Base-by-base conservation (phyloP, 2,329 filamentous ascomycete genomes). In the Fusarium sp. region DNA sequence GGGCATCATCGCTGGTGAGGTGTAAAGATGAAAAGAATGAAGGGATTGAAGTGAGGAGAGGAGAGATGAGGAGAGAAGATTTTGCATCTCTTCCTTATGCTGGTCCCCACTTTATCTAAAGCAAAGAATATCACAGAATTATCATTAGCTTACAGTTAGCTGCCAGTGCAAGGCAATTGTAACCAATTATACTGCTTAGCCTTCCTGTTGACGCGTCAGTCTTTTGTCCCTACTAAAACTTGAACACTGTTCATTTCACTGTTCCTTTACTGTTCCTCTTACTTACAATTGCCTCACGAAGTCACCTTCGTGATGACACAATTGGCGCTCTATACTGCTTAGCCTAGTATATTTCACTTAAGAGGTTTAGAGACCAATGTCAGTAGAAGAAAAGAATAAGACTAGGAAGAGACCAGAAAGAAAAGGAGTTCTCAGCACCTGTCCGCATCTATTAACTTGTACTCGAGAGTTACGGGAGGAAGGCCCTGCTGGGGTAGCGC, bases 141-240 rank as follows among this genome's bases (percentile, higher is more conserved):
- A n/a, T 38, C 2, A 38, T 2, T 0, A 2, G 3, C 3, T 38
- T 0, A 2, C 18, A 38, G 18, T 7, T n/a, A 1, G 10, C 6
- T 38, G 18, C 34, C 34, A n/a, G 34, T 38, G 34, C 10, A 4
- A 38, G 3, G 34, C 18, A 38, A n/a, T 0, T n/a, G 34, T 18
- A 38, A 5, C 6, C 4, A 1, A n/a, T 12, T 2, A n/a, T n/a
- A n/a, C 34, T 38, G 6, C 6, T 0, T 7, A 11, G 34, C 10
- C 3, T 38, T n/a, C n/a, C n/a, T n/a, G n/a, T n/a, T n/a, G n/a
- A n/a, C n/a, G n/a, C n/a, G n/a, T n/a, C n/a, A n/a, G n/a, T n/a
- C n/a, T n/a, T n/a, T n/a, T n/a, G n/a, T n/a, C n/a, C n/a, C n/a
- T n/a, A n/a, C n/a, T n/a, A n/a, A n/a, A n/a, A n/a, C n/a, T n/a